Base-by-base conservation (phyloP, 345 rosid species). In the Euphorbia peplus region DNA sequence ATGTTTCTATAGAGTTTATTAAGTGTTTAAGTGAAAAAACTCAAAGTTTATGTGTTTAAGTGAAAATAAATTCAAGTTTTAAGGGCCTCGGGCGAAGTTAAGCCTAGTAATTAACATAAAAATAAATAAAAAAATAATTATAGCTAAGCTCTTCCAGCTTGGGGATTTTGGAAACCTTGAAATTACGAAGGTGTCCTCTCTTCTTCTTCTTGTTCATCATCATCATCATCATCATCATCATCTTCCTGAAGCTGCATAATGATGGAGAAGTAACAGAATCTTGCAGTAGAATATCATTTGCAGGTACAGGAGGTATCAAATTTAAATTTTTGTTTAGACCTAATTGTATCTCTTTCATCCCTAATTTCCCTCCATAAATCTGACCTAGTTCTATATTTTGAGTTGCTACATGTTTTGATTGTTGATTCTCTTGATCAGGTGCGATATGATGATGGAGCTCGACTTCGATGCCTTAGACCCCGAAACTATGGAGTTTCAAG, bases 401-500 rank as follows among this genome's bases (percentile, higher is more conserved):
- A 30, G 21, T 5, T 3, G n/a, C 28, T 26, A 9, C 18, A 29
- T 46, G 28, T 5, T 18, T 5, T 16, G 48, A 42, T 30, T 10
- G 16, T 46, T 22, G 7, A 10, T 24, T 62, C 3, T 44, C 14
- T 44, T 44, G 3, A 12, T 44, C 14, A 2, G 15, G 3, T 32
- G 50, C 18, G 11, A 12, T 50, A 46, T 42, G 68, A 75, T 70
- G 73, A 84, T 85, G 98, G 95, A 88, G 80, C 76, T 87, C 68
- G 92, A 89, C 83, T 90, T 82, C 66, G 83, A 76, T 55, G 54
- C 63, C n/a, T 66, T 85, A 35, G 95, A 87, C 41, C 90, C 88
- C 24, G 97, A 85, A 50, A 52, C 74, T 70, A 62, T 80, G 69
- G 87, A 82, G 82, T 70, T 81, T 79, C 86, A 71, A 54, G 80